Evolutionary conservation across 148 eudicot species (phyloP).

Genomic region (Cornus kousa): DNA sequence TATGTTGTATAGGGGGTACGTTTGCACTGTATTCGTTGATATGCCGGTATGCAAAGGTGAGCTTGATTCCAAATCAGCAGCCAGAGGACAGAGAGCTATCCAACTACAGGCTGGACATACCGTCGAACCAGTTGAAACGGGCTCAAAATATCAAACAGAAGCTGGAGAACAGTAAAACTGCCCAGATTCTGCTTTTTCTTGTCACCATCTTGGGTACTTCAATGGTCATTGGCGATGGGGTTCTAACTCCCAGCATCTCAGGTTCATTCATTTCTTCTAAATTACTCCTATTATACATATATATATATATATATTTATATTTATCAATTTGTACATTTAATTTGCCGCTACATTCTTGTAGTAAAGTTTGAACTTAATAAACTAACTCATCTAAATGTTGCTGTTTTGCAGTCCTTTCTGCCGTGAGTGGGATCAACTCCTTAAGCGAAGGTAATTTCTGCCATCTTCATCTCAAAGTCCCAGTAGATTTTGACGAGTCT

Average conservation of each 20-base stretch:
- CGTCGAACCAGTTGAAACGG: slow-evolving; percentile 17
- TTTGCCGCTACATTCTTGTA: neutral
- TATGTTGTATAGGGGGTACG: slow-evolving; percentile 29
- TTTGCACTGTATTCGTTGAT: slow-evolving; percentile 44
- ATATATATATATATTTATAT: too few species aligned
- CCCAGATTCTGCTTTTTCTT: slow-evolving; percentile 31
- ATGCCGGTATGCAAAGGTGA: slow-evolving; percentile 35
- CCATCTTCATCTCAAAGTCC: neutral
- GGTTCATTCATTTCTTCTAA: slow-evolving; percentile 11
- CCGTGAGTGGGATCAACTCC: slow-evolving; percentile 37
- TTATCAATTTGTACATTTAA: too few species aligned
- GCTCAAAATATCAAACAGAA: slow-evolving; percentile 26
- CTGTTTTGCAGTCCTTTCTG: slow-evolving; percentile 33
- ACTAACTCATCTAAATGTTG: neutral
- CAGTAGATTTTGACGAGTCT: too few species aligned
- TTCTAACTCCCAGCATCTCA: slow-evolving; percentile 35
- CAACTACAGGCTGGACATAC: slow-evolving; percentile 22
- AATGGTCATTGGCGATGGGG: slow-evolving; percentile 28
- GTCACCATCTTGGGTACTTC: slow-evolving; percentile 40
- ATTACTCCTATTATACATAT: too few species aligned
- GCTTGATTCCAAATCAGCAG: slow-evolving; percentile 35
- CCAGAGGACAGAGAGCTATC: slow-evolving; percentile 36
- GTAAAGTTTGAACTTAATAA: too few species aligned
- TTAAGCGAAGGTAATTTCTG: slow-evolving; percentile 15
- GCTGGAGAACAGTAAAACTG: slow-evolving; percentile 22